Evolutionary conservation across 1,284 basidiomycete species (phyloP), one percentile per base, ranked within the genome.

Genomic region (Tilletia setariae): DNA sequence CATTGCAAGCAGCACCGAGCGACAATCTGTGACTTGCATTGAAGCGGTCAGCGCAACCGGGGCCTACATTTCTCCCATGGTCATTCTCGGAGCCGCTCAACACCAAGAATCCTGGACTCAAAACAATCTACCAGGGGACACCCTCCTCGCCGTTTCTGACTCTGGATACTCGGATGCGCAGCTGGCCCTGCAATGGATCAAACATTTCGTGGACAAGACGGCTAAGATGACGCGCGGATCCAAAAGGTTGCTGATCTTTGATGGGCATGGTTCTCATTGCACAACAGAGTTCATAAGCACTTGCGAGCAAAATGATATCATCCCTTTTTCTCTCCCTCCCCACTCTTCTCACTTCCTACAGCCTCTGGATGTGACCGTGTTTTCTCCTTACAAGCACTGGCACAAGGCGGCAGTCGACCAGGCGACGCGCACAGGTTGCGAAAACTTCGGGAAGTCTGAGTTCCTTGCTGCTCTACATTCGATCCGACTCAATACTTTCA

Each of bases 211-310:
- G 49, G 32, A 68, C 0, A 49, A 77, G 56, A 85, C 84, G 40
- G 53, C 68, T 30, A 81, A 81, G 43, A 84, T 84, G 68, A 83
- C 83, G 11, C 66, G 32, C 23, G 81, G 82, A 28, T 15, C 64
- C 2, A 74, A 72, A 3, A 68, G 76, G 1, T 72, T 84, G 28
- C 76, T 85, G 2, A 49, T 85, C 7, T 67, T 85, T 25, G 83
- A 85, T 76, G 83, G 84, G 0, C 84, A 85, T 69, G 81, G 75
- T 63, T 85, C 84, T 0, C 85, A 86, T 68, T 83, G 82, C 69
- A 81, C 79, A 2, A 40, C 64, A 0, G 75, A 79, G 3, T 74
- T 86, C 67, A 74, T 86, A 4, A 64, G 83, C 0, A 83, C 77
- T 75, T 78, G 79, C 0, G 13, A 46, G 3, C 73, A 72, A 15